Percentiles rank a stretch among this genome's conserved stretches.
Evolutionary conservation across 192 early-diverging fungal species (phyloP).

Genomic region (Umbelopsis sp.): DNA sequence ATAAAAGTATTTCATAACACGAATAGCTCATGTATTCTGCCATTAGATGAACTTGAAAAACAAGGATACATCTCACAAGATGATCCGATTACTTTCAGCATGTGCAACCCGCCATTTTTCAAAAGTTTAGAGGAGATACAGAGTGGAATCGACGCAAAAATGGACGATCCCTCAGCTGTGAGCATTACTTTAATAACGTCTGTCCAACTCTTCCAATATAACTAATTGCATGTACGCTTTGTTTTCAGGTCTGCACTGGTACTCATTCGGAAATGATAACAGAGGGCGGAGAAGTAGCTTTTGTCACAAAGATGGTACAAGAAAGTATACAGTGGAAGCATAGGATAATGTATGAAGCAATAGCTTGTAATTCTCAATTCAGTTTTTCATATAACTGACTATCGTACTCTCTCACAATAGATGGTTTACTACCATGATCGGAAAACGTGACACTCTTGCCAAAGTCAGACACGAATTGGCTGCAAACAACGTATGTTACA

Average conservation of each 20-base stretch:
- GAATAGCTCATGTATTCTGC: constrained; percentile 26
- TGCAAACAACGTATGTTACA: constrained; percentile 37
- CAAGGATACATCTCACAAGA: constrained; percentile 28
- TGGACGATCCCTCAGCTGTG: constrained; percentile 49
- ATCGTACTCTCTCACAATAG: constrained; percentile 18
- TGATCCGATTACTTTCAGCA: constrained; percentile 67
- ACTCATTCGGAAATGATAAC: constrained; percentile 76
- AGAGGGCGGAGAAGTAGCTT: constrained; percentile 76
- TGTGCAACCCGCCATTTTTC: constrained; percentile 96
- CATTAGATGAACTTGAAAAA: constrained; percentile 23
- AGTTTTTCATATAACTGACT: background rate
- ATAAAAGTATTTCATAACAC: constrained; percentile 62
- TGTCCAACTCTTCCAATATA: background rate
- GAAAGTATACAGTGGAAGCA: constrained; percentile 58
- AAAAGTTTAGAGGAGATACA: constrained; percentile 58
- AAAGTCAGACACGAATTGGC: constrained; percentile 46
- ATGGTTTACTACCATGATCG: constrained; percentile 87
- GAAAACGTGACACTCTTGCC: constrained; percentile 58
- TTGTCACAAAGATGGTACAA: constrained; percentile 65
- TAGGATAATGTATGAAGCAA: constrained; percentile 40
- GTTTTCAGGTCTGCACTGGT: constrained; percentile 56
- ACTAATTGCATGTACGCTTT: background rate
- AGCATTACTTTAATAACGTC: constrained; percentile 5
- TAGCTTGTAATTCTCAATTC: background rate
- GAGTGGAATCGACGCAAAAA: constrained; percentile 54